Percentiles rank a stretch among this genome's conserved stretches.
These are phyloP conservation scores for barley (Hordeum vulgare) DNA, from an alignment of 176 grass and related monocot genomes.

Conservation along the genomic window MorexV3_pseudomolecules_assembly NC_058521.1:575378660-575379159, in stretches of 20 bases:
- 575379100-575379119: neutral
- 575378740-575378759: too few species aligned
- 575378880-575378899: neutral
- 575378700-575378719: too few species aligned
- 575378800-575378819: neutral
- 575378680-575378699: too few species aligned
- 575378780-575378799: too few species aligned
- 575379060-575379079: conserved; percentile 29
- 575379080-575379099: conserved; percentile 35
- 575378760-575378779: too few species aligned
- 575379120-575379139: neutral
- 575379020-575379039: too few species aligned
- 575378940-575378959: neutral
- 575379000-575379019: conserved; percentile 8
- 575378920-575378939: neutral
- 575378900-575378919: neutral
- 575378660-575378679: too few species aligned
- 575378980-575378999: conserved; percentile 4
- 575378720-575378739: too few species aligned
- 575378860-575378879: neutral
- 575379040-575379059: conserved; percentile 25
- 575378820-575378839: neutral
- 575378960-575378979: neutral
- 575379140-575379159: neutral
- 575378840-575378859: neutral